Percentiles rank a stretch among this genome's conserved stretches.
Evolutionary conservation across 2,329 filamentous ascomycete genomes (phyloP).

Genomic region (Fusarium torulosum): DNA sequence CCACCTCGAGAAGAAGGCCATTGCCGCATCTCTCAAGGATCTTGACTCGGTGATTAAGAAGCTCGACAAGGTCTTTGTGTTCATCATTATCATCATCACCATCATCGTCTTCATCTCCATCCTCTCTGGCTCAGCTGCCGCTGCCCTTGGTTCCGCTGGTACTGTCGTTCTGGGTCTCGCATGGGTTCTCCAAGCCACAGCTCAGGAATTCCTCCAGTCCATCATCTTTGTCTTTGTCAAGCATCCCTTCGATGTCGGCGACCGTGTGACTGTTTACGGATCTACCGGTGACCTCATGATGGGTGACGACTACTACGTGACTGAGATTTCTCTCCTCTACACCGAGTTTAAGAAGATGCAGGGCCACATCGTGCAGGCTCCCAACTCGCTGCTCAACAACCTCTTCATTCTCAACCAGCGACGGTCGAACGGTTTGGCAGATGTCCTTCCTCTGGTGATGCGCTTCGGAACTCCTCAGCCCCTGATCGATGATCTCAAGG

Average conservation of each 20-base stretch:
- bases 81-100: conserved; percentile 84
- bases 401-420: conserved; percentile 96
- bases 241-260: conserved; percentile 96
- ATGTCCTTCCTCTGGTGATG: conserved; percentile 85
- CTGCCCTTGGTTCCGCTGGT: conserved; percentile 89
- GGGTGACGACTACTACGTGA: conserved; percentile 96
- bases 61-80: conserved; percentile 88
- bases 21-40: conserved; percentile 94
- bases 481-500: conserved; percentile 85
- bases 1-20: conserved; percentile 92
- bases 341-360: conserved; percentile 99
- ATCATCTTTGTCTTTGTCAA: conserved; percentile 97
- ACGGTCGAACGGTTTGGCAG: conserved; percentile 87
- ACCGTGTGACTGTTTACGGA: conserved; percentile 91
- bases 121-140: conserved; percentile 89
- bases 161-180: conserved; percentile 89
- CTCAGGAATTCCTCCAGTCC: conserved; percentile 94
- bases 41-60: conserved; percentile 93
- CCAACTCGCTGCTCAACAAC: conserved; percentile 92
- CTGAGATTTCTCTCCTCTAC: conserved; percentile 91
- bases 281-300: conserved; percentile 82
- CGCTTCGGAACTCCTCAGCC: conserved; percentile 88
- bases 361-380: conserved; percentile 94
- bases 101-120: conserved; percentile 90
- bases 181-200: conserved; percentile 92